phyloP scores from a whole-genome alignment of 352 stramenopile genomes.

The Achlya hypogyna region DNA sequence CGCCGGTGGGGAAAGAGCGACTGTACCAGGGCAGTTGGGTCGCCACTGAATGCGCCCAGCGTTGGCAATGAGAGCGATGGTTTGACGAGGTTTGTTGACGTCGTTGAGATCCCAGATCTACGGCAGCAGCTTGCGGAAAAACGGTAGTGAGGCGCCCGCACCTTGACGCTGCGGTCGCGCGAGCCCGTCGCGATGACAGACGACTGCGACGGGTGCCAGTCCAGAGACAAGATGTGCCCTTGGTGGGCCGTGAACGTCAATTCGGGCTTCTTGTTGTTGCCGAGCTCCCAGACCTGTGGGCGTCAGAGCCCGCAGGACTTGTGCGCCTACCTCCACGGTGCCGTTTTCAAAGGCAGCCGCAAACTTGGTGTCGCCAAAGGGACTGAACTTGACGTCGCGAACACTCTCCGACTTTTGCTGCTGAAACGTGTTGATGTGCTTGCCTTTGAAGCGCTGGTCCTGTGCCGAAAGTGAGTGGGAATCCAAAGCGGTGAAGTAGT shows the following conservation, averaged over 20 bases:
- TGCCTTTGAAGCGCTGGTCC: slow-evolving; percentile 69
- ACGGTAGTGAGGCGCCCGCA: too few relatives aligned
- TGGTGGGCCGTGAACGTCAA: slow-evolving; percentile 84
- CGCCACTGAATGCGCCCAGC: slow-evolving; percentile 73
- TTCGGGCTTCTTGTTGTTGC: slow-evolving; percentile 69
- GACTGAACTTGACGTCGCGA: slow-evolving; percentile 66
- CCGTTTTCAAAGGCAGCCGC: slow-evolving; percentile 80
- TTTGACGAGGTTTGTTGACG: slow-evolving; percentile 65
- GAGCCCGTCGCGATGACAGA: slow-evolving; percentile 69
- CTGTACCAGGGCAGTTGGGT: slow-evolving; percentile 39
- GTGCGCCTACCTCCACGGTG: slow-evolving; percentile 45
- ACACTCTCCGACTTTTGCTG: slow-evolving; percentile 76
- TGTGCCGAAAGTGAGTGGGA: slow-evolving; percentile 21
- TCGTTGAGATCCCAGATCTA: slow-evolving; percentile 68
- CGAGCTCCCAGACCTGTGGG: slow-evolving; percentile 69
- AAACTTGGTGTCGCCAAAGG: slow-evolving; percentile 67
- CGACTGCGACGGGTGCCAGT: slow-evolving; percentile 68
- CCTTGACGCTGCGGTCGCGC: slow-evolving; percentile 77
- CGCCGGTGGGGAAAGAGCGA: neutral
- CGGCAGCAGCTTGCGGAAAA: neutral
- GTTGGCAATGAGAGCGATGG: slow-evolving; percentile 80
- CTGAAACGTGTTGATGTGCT: slow-evolving; percentile 51
- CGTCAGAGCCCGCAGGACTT: neutral
- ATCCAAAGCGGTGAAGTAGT: neutral
- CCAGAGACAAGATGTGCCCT: slow-evolving; percentile 67